phyloP scores from a whole-genome alignment of 2,329 filamentous ascomycete species.

The Xylaria sp. region DNA sequence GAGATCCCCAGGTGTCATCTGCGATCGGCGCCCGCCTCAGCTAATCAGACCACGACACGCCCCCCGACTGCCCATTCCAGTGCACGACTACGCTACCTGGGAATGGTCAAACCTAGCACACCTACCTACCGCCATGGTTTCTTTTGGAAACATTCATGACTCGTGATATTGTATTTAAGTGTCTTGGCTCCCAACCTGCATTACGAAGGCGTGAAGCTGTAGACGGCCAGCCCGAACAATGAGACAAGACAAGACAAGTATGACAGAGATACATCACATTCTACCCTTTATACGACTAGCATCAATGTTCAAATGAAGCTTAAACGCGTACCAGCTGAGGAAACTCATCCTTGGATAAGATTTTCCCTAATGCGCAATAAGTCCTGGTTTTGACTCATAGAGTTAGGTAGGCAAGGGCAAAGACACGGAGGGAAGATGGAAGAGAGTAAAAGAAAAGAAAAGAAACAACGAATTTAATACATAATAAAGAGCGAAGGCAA shows the following conservation, averaged over 20 bases:
- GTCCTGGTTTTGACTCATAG: not conserved
- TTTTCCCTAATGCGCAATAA: not conserved
- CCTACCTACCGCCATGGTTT: slow-evolving; percentile 27
- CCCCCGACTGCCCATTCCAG: slow-evolving; percentile 12
- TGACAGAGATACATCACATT: not conserved
- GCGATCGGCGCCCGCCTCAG: slow-evolving; percentile 30
- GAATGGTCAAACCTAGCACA: not conserved
- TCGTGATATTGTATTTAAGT: slow-evolving; percentile 9
- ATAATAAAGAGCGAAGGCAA: too few relatives aligned
- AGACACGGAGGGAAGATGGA: not conserved
- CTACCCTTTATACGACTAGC: too few relatives aligned
- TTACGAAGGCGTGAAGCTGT: not conserved
- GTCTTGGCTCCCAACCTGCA: not conserved
- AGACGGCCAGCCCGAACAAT: too few relatives aligned
- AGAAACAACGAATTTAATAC: too few relatives aligned
- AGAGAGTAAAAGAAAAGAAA: too few relatives aligned
- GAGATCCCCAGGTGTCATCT: slow-evolving; percentile 4
- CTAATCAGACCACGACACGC: slow-evolving; percentile 41
- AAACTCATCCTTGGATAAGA: not conserved
- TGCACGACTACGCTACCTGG: not conserved
- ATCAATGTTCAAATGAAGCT: too few relatives aligned
- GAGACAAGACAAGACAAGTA: not conserved
- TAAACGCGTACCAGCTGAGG: too few relatives aligned
- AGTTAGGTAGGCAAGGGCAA: not conserved
- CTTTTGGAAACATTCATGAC: slow-evolving; percentile 13